Evolutionary conservation across 2,329 filamentous ascomycete genomes (phyloP).

Genomic region (Ceratocystis huliohia): DNA sequence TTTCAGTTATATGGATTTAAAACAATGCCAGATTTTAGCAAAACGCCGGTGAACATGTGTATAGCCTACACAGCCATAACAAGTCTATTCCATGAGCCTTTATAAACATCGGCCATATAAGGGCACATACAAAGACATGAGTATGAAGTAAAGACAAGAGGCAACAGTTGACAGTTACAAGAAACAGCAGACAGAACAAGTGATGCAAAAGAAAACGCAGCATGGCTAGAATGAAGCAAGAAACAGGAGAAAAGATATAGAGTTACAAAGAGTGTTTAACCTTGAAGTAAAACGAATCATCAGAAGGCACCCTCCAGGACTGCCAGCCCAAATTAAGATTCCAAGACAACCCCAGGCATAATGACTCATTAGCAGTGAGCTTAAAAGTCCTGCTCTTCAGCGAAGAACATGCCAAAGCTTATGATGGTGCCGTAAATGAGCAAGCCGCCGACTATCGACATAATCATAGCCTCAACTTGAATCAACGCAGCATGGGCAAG

Average conservation of each 20-base stretch:
- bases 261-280: neutral
- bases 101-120: too few relatives aligned
- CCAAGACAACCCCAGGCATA: neutral
- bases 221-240: neutral
- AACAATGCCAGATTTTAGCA: slow-evolving; percentile 2
- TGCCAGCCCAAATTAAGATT: neutral
- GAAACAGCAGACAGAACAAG: slow-evolving; percentile 4
- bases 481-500: slow-evolving; percentile 82
- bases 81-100: too few relatives aligned
- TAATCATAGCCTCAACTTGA: slow-evolving; percentile 71
- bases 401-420: slow-evolving; percentile 96
- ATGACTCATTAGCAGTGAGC: slow-evolving; percentile 3
- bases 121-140: neutral
- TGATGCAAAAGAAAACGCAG: neutral
- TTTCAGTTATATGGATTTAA: neutral
- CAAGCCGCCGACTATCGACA: slow-evolving; percentile 85
- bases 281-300: neutral
- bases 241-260: neutral
- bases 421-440: slow-evolving; percentile 98
- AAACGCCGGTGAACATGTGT: neutral
- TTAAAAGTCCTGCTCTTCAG: slow-evolving; percentile 92
- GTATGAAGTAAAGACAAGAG: neutral
- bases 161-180: neutral
- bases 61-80: too few relatives aligned
- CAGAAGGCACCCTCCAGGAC: neutral